Evolutionary conservation across 2,329 filamentous ascomycete species (phyloP).

Genomic region (Diaporthe sp.): DNA sequence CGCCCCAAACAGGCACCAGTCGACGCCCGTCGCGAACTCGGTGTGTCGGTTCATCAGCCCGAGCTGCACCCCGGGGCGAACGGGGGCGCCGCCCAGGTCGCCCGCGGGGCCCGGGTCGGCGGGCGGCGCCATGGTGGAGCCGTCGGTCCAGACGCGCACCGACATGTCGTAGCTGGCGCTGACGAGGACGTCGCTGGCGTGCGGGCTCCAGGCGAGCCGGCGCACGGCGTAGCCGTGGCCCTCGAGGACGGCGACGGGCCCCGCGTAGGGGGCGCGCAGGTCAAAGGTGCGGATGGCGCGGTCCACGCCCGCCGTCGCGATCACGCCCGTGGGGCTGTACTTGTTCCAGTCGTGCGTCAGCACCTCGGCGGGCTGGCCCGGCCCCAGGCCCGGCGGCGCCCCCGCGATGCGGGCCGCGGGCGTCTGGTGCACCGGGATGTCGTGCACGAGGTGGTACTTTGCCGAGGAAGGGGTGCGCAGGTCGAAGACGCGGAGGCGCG

Average conservation of each 20-base stretch:
- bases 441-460: slow-evolving; percentile 86
- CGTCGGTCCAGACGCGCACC: slow-evolving; percentile 93
- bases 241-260: slow-evolving; percentile 79
- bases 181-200: slow-evolving; percentile 88
- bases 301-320: slow-evolving; percentile 93
- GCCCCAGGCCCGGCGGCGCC: slow-evolving; percentile 54
- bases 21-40: slow-evolving; percentile 95
- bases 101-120: not conserved
- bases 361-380: slow-evolving; percentile 79
- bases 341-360: slow-evolving; percentile 99
- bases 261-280: slow-evolving; percentile 80
- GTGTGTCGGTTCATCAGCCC: slow-evolving; percentile 94
- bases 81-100: slow-evolving; percentile 49
- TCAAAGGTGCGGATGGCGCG: slow-evolving; percentile 91
- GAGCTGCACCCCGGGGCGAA: slow-evolving; percentile 76
- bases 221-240: slow-evolving; percentile 95
- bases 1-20: slow-evolving; percentile 97
- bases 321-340: slow-evolving; percentile 81
- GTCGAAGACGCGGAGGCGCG: slow-evolving; percentile 91
- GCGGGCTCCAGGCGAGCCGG: slow-evolving; percentile 90
- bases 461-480: slow-evolving; percentile 88
- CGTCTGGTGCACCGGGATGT: slow-evolving; percentile 85
- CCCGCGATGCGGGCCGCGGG: slow-evolving; percentile 56
- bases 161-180: slow-evolving; percentile 99
- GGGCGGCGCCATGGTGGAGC: slow-evolving; percentile 52